phyloP scores from a whole-genome alignment of 1,284 basidiomycete species.

The Meira nashicola region DNA sequence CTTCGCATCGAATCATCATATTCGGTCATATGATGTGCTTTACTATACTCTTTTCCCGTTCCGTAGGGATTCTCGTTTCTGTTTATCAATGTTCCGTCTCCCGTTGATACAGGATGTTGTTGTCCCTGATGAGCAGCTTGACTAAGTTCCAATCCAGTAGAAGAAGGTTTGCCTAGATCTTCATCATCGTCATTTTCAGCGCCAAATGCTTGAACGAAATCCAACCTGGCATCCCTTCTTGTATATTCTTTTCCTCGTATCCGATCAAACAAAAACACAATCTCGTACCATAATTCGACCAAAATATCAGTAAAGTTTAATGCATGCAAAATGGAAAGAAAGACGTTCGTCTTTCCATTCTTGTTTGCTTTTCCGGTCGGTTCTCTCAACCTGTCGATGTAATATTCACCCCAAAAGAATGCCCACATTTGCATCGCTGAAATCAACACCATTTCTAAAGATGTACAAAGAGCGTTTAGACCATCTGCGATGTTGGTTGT shows the following conservation, averaged over 20 bases:
- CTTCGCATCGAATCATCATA: no score
- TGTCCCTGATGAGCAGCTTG: background rate
- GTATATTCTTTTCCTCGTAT: slow-evolving; percentile 26
- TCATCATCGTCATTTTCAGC: background rate
- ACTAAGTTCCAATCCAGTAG: background rate
- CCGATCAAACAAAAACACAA: slow-evolving; percentile 18
- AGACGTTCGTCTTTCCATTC: slow-evolving; percentile 16
- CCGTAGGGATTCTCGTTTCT: background rate
- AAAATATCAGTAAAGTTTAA: slow-evolving; percentile 20
- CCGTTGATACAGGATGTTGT: background rate
- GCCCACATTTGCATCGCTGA: slow-evolving; percentile 73
- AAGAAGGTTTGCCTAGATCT: background rate
- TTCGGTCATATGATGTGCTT: no score
- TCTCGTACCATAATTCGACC: slow-evolving; percentile 22
- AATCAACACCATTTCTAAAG: slow-evolving; percentile 82
- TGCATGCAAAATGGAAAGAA: slow-evolving; percentile 17
- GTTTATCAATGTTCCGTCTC: background rate
- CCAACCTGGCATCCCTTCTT: slow-evolving; percentile 16
- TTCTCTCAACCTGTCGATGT: background rate
- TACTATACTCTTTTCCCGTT: slow-evolving; percentile 19
- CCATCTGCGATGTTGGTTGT: slow-evolving; percentile 65
- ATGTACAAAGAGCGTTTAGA: slow-evolving; percentile 71
- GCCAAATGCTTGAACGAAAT: slow-evolving; percentile 12
- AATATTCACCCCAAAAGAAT: slow-evolving; percentile 68
- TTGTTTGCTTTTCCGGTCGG: slow-evolving; percentile 8